Conservation (phyloP, 2,329 filamentous ascomycete genomes). For the Fusarium aywerte region DNA sequence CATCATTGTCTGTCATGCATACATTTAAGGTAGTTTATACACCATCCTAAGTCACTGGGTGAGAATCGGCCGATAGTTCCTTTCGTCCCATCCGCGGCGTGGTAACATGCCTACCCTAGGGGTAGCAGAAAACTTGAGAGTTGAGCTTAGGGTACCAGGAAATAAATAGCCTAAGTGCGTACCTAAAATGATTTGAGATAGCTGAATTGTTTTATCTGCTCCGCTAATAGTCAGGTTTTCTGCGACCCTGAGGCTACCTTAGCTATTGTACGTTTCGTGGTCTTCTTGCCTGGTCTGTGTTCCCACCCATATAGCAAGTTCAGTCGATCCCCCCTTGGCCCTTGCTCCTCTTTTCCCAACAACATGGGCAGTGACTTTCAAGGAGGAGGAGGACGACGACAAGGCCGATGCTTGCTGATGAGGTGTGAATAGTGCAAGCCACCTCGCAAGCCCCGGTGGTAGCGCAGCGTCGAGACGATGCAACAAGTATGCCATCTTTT, state of each 20-base stretch:
- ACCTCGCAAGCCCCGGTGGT: slow-evolving; percentile 23
- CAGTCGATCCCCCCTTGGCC: slow-evolving; percentile 5
- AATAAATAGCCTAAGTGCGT: too few relatives aligned
- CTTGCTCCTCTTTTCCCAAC: slow-evolving; percentile 12
- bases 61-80: slow-evolving; percentile 28
- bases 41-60: slow-evolving; percentile 7
- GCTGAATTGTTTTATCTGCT: too few relatives aligned
- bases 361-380: slow-evolving; percentile 13
- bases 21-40: slow-evolving; percentile 6
- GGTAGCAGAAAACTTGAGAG: too few relatives aligned
- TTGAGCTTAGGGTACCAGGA: too few relatives aligned
- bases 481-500: neutral
- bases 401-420: neutral
- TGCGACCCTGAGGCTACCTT: too few relatives aligned
- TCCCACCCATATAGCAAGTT: slow-evolving; percentile 5
- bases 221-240: too few relatives aligned
- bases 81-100: slow-evolving; percentile 9
- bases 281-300: slow-evolving; percentile 15
- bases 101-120: slow-evolving; percentile 10
- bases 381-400: neutral
- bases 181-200: too few relatives aligned
- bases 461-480: slow-evolving; percentile 7
- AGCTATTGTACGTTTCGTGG: neutral
- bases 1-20: slow-evolving; percentile 14
- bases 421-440: slow-evolving; percentile 15